Percentiles rank a stretch among this genome's conserved stretches.
These are phyloP conservation scores for Aspergillus ochraceoroseus DNA, from an alignment of 2,329 filamentous ascomycete species.

Conservation along the genomic window DNA sequence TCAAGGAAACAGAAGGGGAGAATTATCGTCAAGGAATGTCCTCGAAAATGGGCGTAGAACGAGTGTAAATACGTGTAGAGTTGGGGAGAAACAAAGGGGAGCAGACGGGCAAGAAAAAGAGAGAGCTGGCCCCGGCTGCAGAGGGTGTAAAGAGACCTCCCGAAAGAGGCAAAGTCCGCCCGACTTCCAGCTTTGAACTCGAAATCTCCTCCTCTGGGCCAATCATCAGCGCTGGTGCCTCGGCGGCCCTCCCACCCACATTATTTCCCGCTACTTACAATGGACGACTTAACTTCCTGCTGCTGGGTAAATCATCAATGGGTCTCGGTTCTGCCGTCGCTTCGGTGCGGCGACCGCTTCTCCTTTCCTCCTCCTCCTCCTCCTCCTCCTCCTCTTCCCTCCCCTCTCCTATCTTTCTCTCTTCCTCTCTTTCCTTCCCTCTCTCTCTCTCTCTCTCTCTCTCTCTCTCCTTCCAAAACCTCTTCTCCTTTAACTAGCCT, in stretches of 20 bases:
- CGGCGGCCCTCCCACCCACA: conserved; percentile 33
- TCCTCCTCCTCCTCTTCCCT: conserved; percentile 18
- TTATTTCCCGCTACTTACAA: conserved; percentile 27
- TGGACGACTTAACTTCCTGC: too few species aligned
- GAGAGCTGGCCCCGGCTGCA: conserved; percentile 19
- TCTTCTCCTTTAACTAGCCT: too few species aligned
- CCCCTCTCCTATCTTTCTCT: conserved; percentile 3
- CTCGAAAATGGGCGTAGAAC: too few species aligned
- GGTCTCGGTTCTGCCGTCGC: conserved; percentile 26
- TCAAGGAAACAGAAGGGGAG: too few species aligned
- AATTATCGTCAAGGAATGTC: too few species aligned
- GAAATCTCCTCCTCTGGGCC: conserved; percentile 35
- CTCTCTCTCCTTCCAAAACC: conserved; percentile 8
- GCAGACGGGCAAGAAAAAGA: conserved; percentile 33
- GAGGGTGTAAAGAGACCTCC: conserved; percentile 13
- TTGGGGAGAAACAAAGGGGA: too few species aligned
- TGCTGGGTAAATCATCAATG: too few species aligned
- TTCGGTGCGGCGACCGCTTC: conserved; percentile 32
- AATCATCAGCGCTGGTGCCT: conserved; percentile 30
- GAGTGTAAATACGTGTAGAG: too few species aligned
- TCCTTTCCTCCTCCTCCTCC: conserved; percentile 30
- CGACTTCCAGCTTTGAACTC: conserved; percentile 13
- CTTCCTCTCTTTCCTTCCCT: conserved; percentile 5
- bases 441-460: conserved; percentile 9
- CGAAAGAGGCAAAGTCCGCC: conserved; percentile 33